Evolutionary conservation across 1,284 basidiomycete species (phyloP), one percentile per base, ranked within the genome.

Genomic region (Fomes fomentarius): DNA sequence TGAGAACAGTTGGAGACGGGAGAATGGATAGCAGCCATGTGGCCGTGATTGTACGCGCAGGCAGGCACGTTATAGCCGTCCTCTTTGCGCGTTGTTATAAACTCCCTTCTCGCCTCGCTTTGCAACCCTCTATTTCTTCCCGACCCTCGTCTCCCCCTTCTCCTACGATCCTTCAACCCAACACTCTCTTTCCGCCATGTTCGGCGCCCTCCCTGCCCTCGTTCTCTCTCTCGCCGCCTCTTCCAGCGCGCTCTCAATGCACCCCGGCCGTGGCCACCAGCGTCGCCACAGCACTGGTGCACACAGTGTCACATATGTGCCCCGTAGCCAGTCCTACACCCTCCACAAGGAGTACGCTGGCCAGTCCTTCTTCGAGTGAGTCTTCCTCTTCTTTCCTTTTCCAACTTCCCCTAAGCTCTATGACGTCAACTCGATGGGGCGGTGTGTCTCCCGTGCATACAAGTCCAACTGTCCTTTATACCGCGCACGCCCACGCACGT

Each of bases 311-410:
- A 21, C 52, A 21, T 60, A 48, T 41, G 24, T 39, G 12, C 54
- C 56, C 48, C 51, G 63, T 21, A 53, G 56, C 44, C 60, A 60
- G 19, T 60, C 63, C 8, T 74, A 70, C 56, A 70, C 58, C 11
- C 64, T 77, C 35, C 62, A 65, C 21, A 72, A 75, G 48, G 67
- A 69, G 46, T 77, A 71, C 56, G 55, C 68, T 19, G 75, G 74
- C 28, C 42, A 74, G 39, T 64, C 62, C 44, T 77, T 79, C 64
- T 67, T 77, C 51, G 66, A 73, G 61, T 66, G 63, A 62, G 61
- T 50, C 6, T 24, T 14, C 8, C n/a, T 22, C 19, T 24, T 3
- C 4, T 28, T 28, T 35, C 39, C 3, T 17, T 12, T 7, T 22
- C 35, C 8, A 30, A 41, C 22, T 17, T 17, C 39, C 17, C 22